Base-by-base conservation (phyloP, 1,284 basidiomycete genomes). In the Cutaneotrichosporon sp. region DNA sequence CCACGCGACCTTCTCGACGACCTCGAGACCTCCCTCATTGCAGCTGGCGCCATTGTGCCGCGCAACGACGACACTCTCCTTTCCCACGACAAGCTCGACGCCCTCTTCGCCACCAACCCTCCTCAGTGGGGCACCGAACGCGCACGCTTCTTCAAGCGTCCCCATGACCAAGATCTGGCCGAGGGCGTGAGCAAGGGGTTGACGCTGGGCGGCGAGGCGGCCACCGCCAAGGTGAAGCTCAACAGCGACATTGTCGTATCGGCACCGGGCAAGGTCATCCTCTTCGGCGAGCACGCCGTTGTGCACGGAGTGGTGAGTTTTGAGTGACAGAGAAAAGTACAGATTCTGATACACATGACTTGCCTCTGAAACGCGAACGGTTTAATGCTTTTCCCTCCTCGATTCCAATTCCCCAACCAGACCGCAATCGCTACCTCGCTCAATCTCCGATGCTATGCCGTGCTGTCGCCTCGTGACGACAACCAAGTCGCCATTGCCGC, bases 231-330 rank as follows among this genome's bases (percentile, higher is more conserved):
- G 29, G 42, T 44, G 19, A 66, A 62, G 46, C 61, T 75, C 33
- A 63, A 72, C 16, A 76, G 80, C 46, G 76, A 84, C 52, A 77
- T 82, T 41, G 81, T 93, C 52, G 86, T 96, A 52, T 92, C 90
- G 52, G 89, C 96, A 6, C 96, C 96, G 7, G 96, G 96, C 39
- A 99, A 99, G 74, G 89, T 98, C 58, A 98, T 99, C 62, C 75
- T 99, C 53, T 98, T 98, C 63, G 96, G 96, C 49, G 96, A 99
- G 76, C 96, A 99, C 75, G 96, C 96, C 16, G 96, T 99, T 49
- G 96, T 99, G 20, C 88, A 98, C 71, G 96, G 96, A 51, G 88
- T 93, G 50, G 89, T 90, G 71, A 80, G 88, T 82, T 14, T 52
- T 48, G 11, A 29, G 25, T n/a, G 20, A 20, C 11, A 17, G 41